These are phyloP conservation scores for Xerocomellus intermedius DNA, from an alignment of 768 basidiomycete genomes.

Conservation along the genomic window DNA sequence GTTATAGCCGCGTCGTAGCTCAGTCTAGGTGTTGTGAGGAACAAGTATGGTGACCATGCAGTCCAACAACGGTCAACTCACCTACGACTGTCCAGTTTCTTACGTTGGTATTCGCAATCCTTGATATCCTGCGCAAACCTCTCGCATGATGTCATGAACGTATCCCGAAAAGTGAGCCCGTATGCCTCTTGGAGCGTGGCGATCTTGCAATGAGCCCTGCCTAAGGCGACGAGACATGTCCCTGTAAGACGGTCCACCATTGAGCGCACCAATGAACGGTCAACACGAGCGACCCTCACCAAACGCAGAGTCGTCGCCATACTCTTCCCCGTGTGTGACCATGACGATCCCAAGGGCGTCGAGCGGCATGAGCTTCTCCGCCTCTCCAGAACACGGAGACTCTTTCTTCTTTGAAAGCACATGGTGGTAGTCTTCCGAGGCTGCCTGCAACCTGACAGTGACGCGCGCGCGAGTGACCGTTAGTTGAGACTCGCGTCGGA, in stretches of 20 bases:
- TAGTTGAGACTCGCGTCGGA: neutral
- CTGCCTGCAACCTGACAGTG: slow-evolving; percentile 57
- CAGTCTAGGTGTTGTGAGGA: slow-evolving; percentile 42
- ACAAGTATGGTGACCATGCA: neutral
- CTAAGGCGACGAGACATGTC: slow-evolving; percentile 67
- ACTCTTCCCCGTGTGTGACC: slow-evolving; percentile 82
- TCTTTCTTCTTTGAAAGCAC: slow-evolving; percentile 75
- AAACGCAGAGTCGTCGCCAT: slow-evolving; percentile 72
- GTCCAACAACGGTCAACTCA: slow-evolving; percentile 29
- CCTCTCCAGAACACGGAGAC: slow-evolving; percentile 55
- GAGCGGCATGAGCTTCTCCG: slow-evolving; percentile 70
- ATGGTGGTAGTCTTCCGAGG: slow-evolving; percentile 70
- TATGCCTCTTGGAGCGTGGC: slow-evolving; percentile 84
- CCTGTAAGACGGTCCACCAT: slow-evolving; percentile 40
- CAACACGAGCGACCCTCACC: slow-evolving; percentile 40
- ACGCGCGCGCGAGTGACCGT: neutral
- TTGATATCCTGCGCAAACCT: slow-evolving; percentile 71
- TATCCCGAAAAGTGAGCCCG: slow-evolving; percentile 68
- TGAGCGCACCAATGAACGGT: neutral
- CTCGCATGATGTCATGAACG: slow-evolving; percentile 66
- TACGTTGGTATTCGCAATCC: slow-evolving; percentile 76
- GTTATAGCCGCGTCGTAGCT: slow-evolving; percentile 73
- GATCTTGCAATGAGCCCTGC: slow-evolving; percentile 81
- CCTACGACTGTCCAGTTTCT: slow-evolving; percentile 88
- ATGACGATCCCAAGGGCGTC: slow-evolving; percentile 84